phyloP scores from a whole-genome alignment of 768 basidiomycete genomes.

The Polyporus arcularius region DNA sequence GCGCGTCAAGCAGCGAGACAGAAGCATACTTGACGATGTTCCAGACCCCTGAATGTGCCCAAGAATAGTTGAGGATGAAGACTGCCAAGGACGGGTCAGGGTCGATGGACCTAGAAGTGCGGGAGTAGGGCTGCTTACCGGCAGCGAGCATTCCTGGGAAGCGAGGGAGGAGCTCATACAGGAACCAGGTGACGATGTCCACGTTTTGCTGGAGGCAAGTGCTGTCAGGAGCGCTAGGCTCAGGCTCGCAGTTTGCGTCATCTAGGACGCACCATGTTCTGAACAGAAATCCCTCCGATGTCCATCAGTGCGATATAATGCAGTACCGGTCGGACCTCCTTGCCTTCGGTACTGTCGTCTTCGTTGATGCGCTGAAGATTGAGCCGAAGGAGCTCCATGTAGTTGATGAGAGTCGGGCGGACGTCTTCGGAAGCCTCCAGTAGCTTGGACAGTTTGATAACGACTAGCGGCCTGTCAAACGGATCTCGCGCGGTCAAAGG shows the following conservation, averaged over 20 bases:
- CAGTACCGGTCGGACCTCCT: conserved; percentile 41
- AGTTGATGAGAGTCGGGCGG: conserved; percentile 46
- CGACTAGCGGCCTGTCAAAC: conserved; percentile 64
- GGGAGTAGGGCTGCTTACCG: conserved; percentile 41
- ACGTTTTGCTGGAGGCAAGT: conserved; percentile 44
- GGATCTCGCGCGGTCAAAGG: conserved; percentile 57
- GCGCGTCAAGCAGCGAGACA: not conserved
- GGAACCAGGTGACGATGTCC: conserved; percentile 63
- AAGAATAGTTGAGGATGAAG: conserved; percentile 73
- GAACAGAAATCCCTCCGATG: conserved; percentile 54
- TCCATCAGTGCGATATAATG: conserved; percentile 74
- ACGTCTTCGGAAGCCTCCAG: conserved; percentile 38
- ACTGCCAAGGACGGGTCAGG: conserved; percentile 39
- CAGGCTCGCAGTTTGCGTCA: conserved; percentile 14
- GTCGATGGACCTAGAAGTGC: not conserved
- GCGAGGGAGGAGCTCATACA: conserved; percentile 65
- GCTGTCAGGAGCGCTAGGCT: conserved; percentile 7
- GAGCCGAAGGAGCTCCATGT: conserved; percentile 55
- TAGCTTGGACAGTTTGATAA: conserved; percentile 50
- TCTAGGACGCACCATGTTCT: conserved; percentile 50
- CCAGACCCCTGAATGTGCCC: conserved; percentile 73
- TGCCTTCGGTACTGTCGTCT: conserved; percentile 24
- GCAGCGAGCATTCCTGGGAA: conserved; percentile 79
- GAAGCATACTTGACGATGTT: conserved; percentile 57
- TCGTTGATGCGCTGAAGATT: conserved; percentile 55